Evolutionary conservation across 1,284 basidiomycete species (phyloP).

Genomic region (Thecaphora thlaspeos): DNA sequence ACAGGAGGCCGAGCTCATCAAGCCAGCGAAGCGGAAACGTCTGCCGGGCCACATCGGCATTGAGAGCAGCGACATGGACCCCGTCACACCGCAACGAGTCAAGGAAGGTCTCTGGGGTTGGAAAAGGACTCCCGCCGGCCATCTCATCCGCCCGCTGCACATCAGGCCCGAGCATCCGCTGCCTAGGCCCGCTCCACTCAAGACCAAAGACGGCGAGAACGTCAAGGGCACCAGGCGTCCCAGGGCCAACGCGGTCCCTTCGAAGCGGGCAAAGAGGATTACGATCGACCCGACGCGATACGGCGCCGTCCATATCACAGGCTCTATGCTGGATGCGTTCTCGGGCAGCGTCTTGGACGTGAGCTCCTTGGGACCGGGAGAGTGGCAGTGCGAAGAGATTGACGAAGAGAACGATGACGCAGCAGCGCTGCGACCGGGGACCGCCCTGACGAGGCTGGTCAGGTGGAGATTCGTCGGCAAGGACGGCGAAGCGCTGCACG

Average conservation of each 20-base stretch:
- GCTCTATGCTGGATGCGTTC: constrained; percentile 30
- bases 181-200: constrained; percentile 18
- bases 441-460: constrained; percentile 14
- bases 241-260: constrained; percentile 24
- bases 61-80: constrained; percentile 28
- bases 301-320: constrained; percentile 43
- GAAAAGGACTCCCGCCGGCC: constrained; percentile 49
- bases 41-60: constrained; percentile 35
- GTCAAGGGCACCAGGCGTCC: constrained; percentile 7
- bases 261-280: constrained; percentile 31
- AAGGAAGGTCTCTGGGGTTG: constrained; percentile 48
- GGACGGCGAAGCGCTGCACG: constrained; percentile 28
- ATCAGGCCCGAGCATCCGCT: constrained; percentile 46
- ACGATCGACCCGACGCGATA: constrained; percentile 54
- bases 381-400: constrained; percentile 29
- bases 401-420: constrained; percentile 8
- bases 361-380: constrained; percentile 12
- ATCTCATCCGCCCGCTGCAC: constrained; percentile 49
- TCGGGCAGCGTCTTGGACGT: constrained; percentile 15
- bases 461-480: constrained; percentile 30
- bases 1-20: constrained; percentile 15
- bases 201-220: constrained; percentile 2
- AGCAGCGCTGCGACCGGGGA: not conserved
- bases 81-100: constrained; percentile 30
- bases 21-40: constrained; percentile 19